Base-by-base conservation (phyloP, 306 rosid species). In the Carpinus viminea region DNA sequence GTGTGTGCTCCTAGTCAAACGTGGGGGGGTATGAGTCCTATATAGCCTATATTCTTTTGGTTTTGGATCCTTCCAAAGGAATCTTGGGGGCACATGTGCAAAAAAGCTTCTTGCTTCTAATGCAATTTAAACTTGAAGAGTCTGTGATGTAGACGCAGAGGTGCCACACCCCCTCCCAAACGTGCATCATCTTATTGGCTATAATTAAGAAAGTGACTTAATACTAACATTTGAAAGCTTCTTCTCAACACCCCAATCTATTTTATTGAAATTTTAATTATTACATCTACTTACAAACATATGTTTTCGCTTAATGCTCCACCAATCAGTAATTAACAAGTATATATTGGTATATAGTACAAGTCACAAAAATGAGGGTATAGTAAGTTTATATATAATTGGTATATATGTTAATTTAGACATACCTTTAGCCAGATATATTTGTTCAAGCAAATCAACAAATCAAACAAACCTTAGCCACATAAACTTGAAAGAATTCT, bases 91-190 rank as follows among this genome's bases (percentile, higher is more conserved):
- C 82, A 83, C 70, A 87, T 86, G 90, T 81, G 71, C 38, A 68
- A 79, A 82, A 82, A 76, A 78, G 76, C 51, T 84, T 80, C 72
- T 85, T 84, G 86, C 89, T 85, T 87, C 80, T 72, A 74, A 79
- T 82, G 72, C 89, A 85, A 88, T 85, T 86, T 88, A 80, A 79
- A 61, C 84, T 72, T 79, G 79, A n/a, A 47, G 38, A 52, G 38
- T 74, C 56, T 81, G 78, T 45, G 65, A 81, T 48, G 79, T 11
- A 68, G 54, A 81, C 79, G 17, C 41, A 34, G 74, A 74, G 54
- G 68, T 59, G 68, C 82, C 78, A 54, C 77, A 77, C 43, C 70
- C 84, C 81, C 81, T 68, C 80, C 78, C 56, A 47, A 74, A 70
- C 70, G 88, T 79, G 82, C 50, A 81, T 73, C 75, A 81, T 73